Base-by-base conservation (phyloP, 192 early-diverging fungal species). In the Chytriomyces hyalinus region DNA sequence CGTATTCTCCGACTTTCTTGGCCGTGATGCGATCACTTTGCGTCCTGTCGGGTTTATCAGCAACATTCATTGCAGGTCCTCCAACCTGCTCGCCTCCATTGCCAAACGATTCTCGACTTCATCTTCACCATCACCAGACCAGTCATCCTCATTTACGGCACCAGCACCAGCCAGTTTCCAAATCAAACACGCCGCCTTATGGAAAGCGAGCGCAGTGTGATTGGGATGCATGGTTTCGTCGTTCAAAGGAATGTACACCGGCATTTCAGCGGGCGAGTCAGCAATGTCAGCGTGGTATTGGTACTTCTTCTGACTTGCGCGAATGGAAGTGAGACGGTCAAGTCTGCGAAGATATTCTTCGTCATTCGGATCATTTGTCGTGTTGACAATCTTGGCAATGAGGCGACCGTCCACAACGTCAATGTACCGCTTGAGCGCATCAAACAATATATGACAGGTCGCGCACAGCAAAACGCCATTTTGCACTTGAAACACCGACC, bases 351-450 rank as follows among this genome's bases (percentile, higher is more conserved):
- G 15, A 22, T n/a, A 17, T 2, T 36, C 59, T 5, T 62, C 28
- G 28, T 5, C 4, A 43, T 76, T 74, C 36, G 11, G 22, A 24
- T 74, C 72, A 76, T 76, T 67, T 46, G 77, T 64, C 57, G 4
- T 7, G 57, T 79, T 79, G 6, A 79, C 73, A 65, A 79, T 44
- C 63, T 62, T 78, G 17, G 70, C 61, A 50, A 78, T 46, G 59
- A 78, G 49, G 24, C 28, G 59, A 11, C 47, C 59, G 45, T 78
- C 77, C 15, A 62, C 77, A 20, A 76, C 71, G 65, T 78, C 77
- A n/a, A 78, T 47, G 77, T 78, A 78, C 2, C 0, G 48, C 6
- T 46, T 1, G 0, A 78, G 62, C 20, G 15, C 9, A 44, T 78
- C 76, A 51, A 78, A 78, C 57, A 4, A 13, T 15, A 60, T 67